phyloP scores from a whole-genome alignment of 2,329 filamentous ascomycete species.

The Penicillium sp. region DNA sequence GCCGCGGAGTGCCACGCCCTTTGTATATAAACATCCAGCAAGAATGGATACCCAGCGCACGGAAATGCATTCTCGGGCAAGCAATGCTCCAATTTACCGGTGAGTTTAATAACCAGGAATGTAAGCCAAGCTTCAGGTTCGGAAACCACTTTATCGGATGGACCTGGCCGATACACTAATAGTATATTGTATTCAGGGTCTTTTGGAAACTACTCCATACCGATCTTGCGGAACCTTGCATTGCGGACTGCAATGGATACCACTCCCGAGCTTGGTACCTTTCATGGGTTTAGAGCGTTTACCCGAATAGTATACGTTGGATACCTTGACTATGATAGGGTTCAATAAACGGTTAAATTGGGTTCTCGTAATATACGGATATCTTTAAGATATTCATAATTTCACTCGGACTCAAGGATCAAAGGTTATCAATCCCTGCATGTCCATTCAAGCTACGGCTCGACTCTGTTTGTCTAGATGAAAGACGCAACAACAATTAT shows the following conservation, averaged over 20 bases:
- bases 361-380: neutral
- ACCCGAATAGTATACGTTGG: neutral
- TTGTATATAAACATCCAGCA: neutral
- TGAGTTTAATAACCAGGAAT: constrained; percentile 9
- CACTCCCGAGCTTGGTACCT: neutral
- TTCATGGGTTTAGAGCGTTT: neutral
- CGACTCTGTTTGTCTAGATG: neutral
- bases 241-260: constrained; percentile 12
- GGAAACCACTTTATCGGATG: neutral
- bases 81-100: neutral
- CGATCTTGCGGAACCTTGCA: constrained; percentile 15
- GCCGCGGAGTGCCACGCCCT: neutral
- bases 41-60: neutral
- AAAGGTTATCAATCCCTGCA: neutral
- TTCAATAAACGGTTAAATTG: neutral
- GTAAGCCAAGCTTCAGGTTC: constrained; percentile 3
- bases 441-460: neutral
- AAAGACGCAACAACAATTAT: neutral
- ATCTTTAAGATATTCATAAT: neutral
- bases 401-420: neutral
- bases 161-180: neutral
- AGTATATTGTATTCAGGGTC: neutral
- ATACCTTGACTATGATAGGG: neutral
- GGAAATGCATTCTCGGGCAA: neutral
- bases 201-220: neutral